Base-by-base conservation (phyloP, 2,329 filamentous ascomycete species). In the Alternaria brassicicola region DNA sequence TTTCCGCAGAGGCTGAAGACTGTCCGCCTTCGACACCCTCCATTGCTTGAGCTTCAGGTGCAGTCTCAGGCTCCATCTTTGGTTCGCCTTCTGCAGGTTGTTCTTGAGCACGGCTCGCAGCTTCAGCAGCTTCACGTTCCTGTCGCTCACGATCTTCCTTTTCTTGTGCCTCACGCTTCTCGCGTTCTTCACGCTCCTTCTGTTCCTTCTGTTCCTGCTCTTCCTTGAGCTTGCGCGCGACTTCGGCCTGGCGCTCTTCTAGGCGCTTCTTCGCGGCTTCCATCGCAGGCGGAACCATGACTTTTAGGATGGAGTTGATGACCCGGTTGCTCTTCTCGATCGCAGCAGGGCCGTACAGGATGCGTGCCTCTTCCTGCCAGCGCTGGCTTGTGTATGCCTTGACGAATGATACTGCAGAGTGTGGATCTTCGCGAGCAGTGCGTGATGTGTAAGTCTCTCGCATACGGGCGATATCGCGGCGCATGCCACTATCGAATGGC, bases 351-450 rank as follows among this genome's bases (percentile, higher is more conserved):
- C 91, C 90, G 76, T 95, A 98, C 0, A 98, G 84, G 76, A 99
- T 88, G 63, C 89, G 88, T 8, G 93, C 89, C 76, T 98, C 96
- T 72, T 97, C 92, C 72, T 91, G 87, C 89, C 96, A 99, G 61
- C 95, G 89, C 52, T 85, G 84, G 54, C 85, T 82, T 1, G 95
- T 98, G 8, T 86, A 83, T 35, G 87, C 86, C 8, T 92, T 83
- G 19, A 84, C 80, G 75, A 98, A 98, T 3, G 87, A 82, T 25
- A 93, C 88, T 12, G 92, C 89, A 66, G 90, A 89, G n/a, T 86
- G 82, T 12, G 89, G 89, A 56, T 91, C 89, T 59, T 78, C 76
- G 43, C 69, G 84, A 78, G 63, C 80, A 76, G 35, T 69, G 33
- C 76, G 73, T 25, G 72, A 66, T 49, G 72, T 58, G 42, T 72